Evolutionary conservation across 441 rosid species (phyloP).

Genomic region (Pelargonium citronellum): DNA sequence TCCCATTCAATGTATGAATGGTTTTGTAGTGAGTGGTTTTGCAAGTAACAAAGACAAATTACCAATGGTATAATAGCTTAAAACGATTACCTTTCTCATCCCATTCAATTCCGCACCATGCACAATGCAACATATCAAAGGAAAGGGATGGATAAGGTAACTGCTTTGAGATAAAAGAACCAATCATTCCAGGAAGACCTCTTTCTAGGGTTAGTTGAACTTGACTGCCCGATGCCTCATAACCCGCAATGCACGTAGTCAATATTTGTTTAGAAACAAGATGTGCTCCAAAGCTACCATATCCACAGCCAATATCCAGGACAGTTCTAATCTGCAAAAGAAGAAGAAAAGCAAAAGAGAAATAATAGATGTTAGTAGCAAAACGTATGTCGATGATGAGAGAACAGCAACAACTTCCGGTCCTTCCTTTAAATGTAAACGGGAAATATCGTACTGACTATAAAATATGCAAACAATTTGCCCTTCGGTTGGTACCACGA

Average conservation of each 20-base stretch:
- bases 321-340: constrained; percentile 75
- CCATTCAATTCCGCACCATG: constrained; percentile 87
- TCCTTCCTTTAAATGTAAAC: no score
- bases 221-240: constrained; percentile 96
- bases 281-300: constrained; percentile 99
- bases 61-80: neutral
- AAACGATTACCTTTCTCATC: constrained; percentile 71
- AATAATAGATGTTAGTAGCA: neutral
- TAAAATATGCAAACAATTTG: no score
- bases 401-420: no score
- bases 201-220: constrained; percentile 97
- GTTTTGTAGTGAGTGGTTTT: no score
- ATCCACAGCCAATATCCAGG: constrained; percentile 95
- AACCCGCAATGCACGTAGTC: constrained; percentile 94
- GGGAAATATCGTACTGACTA: no score
- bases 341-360: neutral
- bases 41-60: neutral
- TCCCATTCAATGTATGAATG: no score
- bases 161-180: constrained; percentile 68
- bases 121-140: constrained; percentile 97
- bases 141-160: constrained; percentile 94
- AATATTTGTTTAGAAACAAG: constrained; percentile 68
- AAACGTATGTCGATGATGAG: no score
- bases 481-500: no score
- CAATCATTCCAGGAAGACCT: constrained; percentile 99